These are phyloP conservation scores for Oxytropis ochrocephala DNA, from an alignment of 306 rosid genomes.

Conservation along the genomic window DNA sequence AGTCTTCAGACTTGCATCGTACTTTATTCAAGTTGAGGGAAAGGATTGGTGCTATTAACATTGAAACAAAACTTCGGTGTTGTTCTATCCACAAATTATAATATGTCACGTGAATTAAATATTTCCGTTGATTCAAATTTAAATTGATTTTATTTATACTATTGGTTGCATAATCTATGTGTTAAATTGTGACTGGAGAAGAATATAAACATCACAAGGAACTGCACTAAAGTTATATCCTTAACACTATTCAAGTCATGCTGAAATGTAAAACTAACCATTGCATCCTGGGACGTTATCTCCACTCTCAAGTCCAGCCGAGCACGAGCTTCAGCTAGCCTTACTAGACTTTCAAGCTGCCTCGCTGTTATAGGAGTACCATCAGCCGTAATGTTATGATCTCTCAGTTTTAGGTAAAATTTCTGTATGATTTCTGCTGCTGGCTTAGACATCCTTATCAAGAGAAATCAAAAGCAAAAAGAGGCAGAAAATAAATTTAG, in stretches of 20 bases:
- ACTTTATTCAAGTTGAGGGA: not conserved
- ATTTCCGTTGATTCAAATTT: too few species aligned
- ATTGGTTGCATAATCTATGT: too few species aligned
- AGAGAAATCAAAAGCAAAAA: conserved; percentile 6
- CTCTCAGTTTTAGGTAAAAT: conserved; percentile 75
- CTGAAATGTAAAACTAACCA: conserved; percentile 41
- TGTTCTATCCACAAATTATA: too few species aligned
- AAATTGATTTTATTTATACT: too few species aligned
- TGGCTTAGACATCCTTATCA: conserved; percentile 73
- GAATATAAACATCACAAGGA: too few species aligned
- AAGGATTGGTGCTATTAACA: not conserved
- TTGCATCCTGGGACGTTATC: conserved; percentile 80
- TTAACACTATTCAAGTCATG: not conserved
- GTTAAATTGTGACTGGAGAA: too few species aligned
- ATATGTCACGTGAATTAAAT: too few species aligned
- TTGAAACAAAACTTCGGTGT: too few species aligned
- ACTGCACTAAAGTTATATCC: too few species aligned
- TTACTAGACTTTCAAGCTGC: conserved; percentile 92
- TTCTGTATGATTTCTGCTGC: conserved; percentile 89
- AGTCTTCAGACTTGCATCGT: not conserved
- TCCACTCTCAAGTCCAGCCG: conserved; percentile 84
- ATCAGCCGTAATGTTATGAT: conserved; percentile 74
- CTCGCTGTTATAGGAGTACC: conserved; percentile 94
- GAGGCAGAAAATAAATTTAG: conserved; percentile 3
- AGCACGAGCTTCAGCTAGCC: conserved; percentile 95